phyloP scores from a whole-genome alignment of 2,329 filamentous ascomycete species.

The Mollisia scopiformis region DNA sequence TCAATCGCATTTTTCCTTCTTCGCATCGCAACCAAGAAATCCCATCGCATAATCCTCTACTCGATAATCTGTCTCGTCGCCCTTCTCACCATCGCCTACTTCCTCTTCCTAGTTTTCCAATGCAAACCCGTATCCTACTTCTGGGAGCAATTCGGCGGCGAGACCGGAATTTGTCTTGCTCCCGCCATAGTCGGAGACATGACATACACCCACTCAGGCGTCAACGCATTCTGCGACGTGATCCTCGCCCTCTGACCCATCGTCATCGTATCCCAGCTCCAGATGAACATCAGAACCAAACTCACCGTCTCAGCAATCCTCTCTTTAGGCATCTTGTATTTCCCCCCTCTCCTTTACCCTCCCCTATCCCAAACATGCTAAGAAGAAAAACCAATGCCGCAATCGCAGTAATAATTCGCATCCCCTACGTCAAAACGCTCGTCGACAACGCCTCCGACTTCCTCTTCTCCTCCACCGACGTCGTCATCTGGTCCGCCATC shows the following conservation, averaged over 20 bases:
- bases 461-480: conserved; percentile 28
- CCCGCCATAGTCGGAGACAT: conserved; percentile 43
- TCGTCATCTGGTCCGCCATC: conserved; percentile 33
- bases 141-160: conserved; percentile 46
- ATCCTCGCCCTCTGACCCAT: conserved; percentile 53
- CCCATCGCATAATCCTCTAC: conserved; percentile 42
- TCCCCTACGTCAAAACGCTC: conserved; percentile 30
- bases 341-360: not conserved
- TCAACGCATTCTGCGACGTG: conserved; percentile 51
- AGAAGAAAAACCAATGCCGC: conserved; percentile 19
- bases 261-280: conserved; percentile 52
- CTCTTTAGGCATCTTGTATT: conserved; percentile 53
- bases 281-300: conserved; percentile 51
- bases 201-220: conserved; percentile 49
- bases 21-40: conserved; percentile 39
- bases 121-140: conserved; percentile 52
- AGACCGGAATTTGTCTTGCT: conserved; percentile 44
- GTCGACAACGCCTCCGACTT: conserved; percentile 25
- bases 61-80: conserved; percentile 39
- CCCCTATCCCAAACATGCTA: not conserved
- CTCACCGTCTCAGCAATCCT: conserved; percentile 49
- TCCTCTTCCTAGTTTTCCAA: conserved; percentile 53
- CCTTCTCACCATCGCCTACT: conserved; percentile 43
- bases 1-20: conserved; percentile 46
- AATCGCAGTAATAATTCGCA: conserved; percentile 32